Percentiles rank a stretch among this genome's conserved stretches.
Conservation (phyloP, 1,284 basidiomycete genomes). For the Rhodofomes roseus region DNA sequence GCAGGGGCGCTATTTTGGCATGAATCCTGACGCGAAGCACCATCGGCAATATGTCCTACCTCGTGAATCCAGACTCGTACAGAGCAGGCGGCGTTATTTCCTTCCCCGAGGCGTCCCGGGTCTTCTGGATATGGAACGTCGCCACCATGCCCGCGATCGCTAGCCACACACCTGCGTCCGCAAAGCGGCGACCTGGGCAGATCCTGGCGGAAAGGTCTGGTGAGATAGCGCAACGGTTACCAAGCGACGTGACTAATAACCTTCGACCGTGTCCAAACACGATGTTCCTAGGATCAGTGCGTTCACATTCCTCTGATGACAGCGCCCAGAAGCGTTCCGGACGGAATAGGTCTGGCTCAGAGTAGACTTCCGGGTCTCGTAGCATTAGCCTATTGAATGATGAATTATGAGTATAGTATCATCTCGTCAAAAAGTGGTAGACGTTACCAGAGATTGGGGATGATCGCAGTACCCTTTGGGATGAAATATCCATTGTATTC, state of each 20-base stretch:
- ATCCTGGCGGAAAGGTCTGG: slow-evolving; percentile 8
- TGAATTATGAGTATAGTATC: not conserved
- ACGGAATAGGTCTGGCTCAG: slow-evolving; percentile 24
- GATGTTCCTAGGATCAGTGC: slow-evolving; percentile 1
- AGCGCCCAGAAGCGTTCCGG: slow-evolving; percentile 22
- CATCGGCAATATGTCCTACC: no score
- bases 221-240: not conserved
- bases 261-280: slow-evolving; percentile 24
- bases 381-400: slow-evolving; percentile 20
- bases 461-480: slow-evolving; percentile 36
- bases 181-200: slow-evolving; percentile 22
- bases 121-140: slow-evolving; percentile 12
- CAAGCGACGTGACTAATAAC: slow-evolving; percentile 1
- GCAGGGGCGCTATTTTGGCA: not conserved
- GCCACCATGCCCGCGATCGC: slow-evolving; percentile 17
- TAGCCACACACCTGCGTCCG: not conserved
- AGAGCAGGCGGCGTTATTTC: slow-evolving; percentile 3
- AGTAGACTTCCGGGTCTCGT: slow-evolving; percentile 25
- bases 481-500: slow-evolving; percentile 44
- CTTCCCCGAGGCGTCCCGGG: slow-evolving; percentile 7
- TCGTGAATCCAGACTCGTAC: not conserved
- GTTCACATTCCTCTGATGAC: not conserved
- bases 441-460: not conserved
- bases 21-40: no score
- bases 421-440: no score